Evolutionary conservation across 202 grass and related monocot species (phyloP), one percentile per base, ranked within the genome.

Genomic region (Zoysia matrella): DNA sequence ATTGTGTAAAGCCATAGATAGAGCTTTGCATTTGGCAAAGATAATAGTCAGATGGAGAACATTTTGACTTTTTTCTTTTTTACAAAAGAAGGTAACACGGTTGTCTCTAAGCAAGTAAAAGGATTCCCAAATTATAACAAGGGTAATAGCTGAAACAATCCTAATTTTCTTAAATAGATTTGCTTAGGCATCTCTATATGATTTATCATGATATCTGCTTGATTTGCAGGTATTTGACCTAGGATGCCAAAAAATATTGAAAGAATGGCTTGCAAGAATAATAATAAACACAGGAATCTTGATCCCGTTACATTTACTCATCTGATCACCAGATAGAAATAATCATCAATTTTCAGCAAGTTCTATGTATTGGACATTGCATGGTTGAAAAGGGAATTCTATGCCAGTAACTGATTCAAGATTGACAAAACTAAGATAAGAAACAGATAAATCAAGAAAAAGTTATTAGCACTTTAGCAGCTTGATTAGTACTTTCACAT

Each of bases 161-260:
- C 47, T 84, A 42, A 70, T 71, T 60, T 43, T n/a, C 40, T 46
- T 12, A 52, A 83, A 74, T 65, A 52, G 64, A 73, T 60, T 1
- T n/a, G n/a, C 57, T 13, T 58, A 80, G 42, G 57, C 5, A 81
- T 79, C 44, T 80, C 11, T 57, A 30, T 43, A 56, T 0, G 7
- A 18, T 54, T 43, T 75, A 49, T 50, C 7, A 2, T 1, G 14
- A 57, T 50, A 22, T 49, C 79, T 39, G 1, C 36, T 30, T 58
- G 65, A 65, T 57, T 57, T 55, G 5, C 48, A 70, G 16, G n/a
- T 1, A 1, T 15, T 13, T 52, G 50, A 54, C 42, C 30, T 30
- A 75, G 22, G 14, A 55, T 36, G 30, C 3, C 30, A 36, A 53
- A 47, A 12, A 48, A 48, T 68, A 52, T 36, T 30, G 13, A 48